Percentiles rank a stretch among this genome's conserved stretches.
These are phyloP conservation scores for Vigna nakashimae DNA, from an alignment of 306 rosid species.

Conservation along the genomic window DNA sequence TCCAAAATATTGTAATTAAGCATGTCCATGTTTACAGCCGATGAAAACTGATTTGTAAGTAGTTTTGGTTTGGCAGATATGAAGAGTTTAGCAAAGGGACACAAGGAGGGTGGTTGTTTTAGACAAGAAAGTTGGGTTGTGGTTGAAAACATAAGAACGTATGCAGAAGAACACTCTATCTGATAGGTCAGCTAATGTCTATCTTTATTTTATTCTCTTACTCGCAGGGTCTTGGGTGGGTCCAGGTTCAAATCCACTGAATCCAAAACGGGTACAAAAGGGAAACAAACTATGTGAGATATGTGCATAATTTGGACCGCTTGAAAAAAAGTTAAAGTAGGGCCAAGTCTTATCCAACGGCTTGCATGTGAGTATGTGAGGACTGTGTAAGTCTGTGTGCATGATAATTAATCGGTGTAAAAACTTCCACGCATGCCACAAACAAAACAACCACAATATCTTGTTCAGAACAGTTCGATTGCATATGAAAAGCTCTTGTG, in stretches of 20 bases:
- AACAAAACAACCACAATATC: conserved; percentile 39
- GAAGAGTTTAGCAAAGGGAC: conserved; percentile 32
- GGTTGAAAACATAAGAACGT: conserved; percentile 43
- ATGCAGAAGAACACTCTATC: conserved; percentile 12
- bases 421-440: conserved; percentile 57
- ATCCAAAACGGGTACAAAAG: conserved; percentile 40
- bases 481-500: conserved; percentile 41
- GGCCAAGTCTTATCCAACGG: conserved; percentile 18
- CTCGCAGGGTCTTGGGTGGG: conserved; percentile 53
- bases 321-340: conserved; percentile 20
- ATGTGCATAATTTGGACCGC: conserved; percentile 23
- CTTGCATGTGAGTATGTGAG: conserved; percentile 20
- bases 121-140: conserved; percentile 35
- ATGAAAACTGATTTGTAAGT: conserved; percentile 15
- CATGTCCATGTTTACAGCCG: neutral
- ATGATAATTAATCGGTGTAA: conserved; percentile 36
- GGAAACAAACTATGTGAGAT: conserved; percentile 33
- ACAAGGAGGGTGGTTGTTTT: neutral
- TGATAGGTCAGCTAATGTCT: conserved; percentile 35
- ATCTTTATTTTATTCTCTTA: conserved; percentile 48
- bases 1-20: neutral
- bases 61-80: neutral
- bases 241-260: conserved; percentile 52
- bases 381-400: conserved; percentile 11
- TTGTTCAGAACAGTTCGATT: conserved; percentile 39